Evolutionary conservation across 192 early-diverging fungal genomes (phyloP).

Genomic region (Coemansia furcata): DNA sequence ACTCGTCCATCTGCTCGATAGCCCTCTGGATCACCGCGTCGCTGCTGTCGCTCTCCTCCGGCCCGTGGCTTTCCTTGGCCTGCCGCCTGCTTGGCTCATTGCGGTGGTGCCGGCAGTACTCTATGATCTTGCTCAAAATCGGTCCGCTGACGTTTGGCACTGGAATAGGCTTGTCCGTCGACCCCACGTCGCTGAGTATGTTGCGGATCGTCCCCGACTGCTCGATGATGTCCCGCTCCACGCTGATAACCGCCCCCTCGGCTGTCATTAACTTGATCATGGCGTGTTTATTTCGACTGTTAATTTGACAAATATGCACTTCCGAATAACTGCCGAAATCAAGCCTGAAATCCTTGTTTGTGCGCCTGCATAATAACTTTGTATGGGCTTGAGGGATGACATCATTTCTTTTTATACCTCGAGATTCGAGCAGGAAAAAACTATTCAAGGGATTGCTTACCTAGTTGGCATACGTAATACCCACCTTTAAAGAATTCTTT

Average conservation of each 20-base stretch:
- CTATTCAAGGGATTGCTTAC: too few relatives aligned
- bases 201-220: slow-evolving; percentile 52
- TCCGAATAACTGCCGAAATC: neutral
- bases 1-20: slow-evolving; percentile 80
- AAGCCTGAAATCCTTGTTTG: neutral
- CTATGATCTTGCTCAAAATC: slow-evolving; percentile 82
- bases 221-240: slow-evolving; percentile 48
- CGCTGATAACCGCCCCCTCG: slow-evolving; percentile 40
- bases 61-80: slow-evolving; percentile 22
- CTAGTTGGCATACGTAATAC: too few relatives aligned
- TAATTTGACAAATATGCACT: neutral
- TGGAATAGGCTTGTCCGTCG: slow-evolving; percentile 58
- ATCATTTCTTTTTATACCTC: too few relatives aligned
- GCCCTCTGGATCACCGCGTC: slow-evolving; percentile 57
- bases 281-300: neutral
- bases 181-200: slow-evolving; percentile 47
- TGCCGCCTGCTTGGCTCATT: slow-evolving; percentile 49
- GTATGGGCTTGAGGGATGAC: too few relatives aligned
- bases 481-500: too few relatives aligned
- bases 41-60: slow-evolving; percentile 43
- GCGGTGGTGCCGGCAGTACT: slow-evolving; percentile 88
- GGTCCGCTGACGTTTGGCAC: slow-evolving; percentile 89
- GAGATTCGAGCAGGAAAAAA: too few relatives aligned
- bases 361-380: too few relatives aligned
- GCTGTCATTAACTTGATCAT: slow-evolving; percentile 38